Evolutionary conservation across 208 protist species (phyloP).

Genomic region (Leishmania braziliensis): DNA sequence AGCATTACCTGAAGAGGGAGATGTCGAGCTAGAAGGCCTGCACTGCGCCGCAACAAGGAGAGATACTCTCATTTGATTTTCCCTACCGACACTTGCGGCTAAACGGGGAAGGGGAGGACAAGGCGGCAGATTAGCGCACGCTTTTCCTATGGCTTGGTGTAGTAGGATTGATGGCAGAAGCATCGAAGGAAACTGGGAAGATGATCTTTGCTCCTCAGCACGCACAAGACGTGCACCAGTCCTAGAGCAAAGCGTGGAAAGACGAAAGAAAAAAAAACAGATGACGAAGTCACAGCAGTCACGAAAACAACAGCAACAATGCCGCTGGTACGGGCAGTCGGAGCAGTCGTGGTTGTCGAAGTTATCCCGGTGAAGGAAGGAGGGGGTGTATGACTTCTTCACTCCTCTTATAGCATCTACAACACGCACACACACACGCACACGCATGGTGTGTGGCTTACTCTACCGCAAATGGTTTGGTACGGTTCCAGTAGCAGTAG

Average conservation of each 20-base stretch:
- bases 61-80: neutral
- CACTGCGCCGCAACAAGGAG: neutral
- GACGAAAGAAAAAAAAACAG: neutral
- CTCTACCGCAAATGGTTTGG: neutral
- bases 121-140: neutral
- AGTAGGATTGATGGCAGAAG: neutral
- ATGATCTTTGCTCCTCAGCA: neutral
- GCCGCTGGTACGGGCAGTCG: no score
- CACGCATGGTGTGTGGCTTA: neutral
- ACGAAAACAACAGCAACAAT: no score
- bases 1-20: neutral
- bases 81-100: neutral
- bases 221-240: neutral
- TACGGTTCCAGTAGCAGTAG: neutral
- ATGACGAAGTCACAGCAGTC: neutral
- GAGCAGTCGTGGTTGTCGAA: neutral
- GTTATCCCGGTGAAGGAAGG: neutral
- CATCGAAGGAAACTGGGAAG: neutral
- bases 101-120: neutral
- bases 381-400: neutral
- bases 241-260: neutral
- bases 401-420: neutral
- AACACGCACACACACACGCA: neutral
- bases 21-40: neutral
- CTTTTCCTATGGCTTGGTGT: neutral